Evolutionary conservation across 2,329 filamentous ascomycete genomes (phyloP), one percentile per base, ranked within the genome.

Genomic region (Chaetothyriales sp.): DNA sequence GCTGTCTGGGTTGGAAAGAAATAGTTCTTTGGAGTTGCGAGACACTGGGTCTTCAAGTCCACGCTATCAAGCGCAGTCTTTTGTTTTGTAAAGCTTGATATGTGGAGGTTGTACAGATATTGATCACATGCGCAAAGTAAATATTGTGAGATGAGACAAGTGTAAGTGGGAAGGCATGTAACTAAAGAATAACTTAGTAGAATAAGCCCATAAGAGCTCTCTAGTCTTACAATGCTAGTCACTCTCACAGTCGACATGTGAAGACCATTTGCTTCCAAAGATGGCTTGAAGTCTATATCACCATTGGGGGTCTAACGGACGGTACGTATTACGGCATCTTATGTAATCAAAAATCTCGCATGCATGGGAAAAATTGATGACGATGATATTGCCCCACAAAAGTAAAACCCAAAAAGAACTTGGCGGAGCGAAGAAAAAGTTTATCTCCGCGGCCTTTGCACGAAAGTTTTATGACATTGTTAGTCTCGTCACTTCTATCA

Each of bases 41-140:
- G 18, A 46, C 49, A 48, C 49, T 49, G 55, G 49, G 51, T 54
- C 53, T 55, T 55, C 44, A 50, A 50, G 20, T 50, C 47, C 48
- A 50, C 47, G 49, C 22, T 3, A 44, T 56, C 56, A 56, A 50
- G 52, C 52, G 55, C 49, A 53, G 46, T 25, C 46, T 49, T 55
- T 55, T 56, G 53, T 58, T 55, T 58, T 54, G 22, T 58, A 55
- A 55, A 54, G 49, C 46, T 45, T 32, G 49, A 50, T 51, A 45
- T 25, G 47, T 50, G 46, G 49, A 56, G 45, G 46, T 45, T 58
- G 56, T 58, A 58, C 53, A 58, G 56, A 51, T 58, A 58, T 49
- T 51, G 36, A 50, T 53, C 47, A 51, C 47, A 58, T 55, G 49
- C 55, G 52, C 53, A 53, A 53, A 55, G 32, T 25, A 47, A 47